A percentile compares a stretch with the other conserved stretches of the same genome.
Conservation (phyloP, 495 filamentous ascomycete genomes). For the Pseudotulostoma volvatum region DNA sequence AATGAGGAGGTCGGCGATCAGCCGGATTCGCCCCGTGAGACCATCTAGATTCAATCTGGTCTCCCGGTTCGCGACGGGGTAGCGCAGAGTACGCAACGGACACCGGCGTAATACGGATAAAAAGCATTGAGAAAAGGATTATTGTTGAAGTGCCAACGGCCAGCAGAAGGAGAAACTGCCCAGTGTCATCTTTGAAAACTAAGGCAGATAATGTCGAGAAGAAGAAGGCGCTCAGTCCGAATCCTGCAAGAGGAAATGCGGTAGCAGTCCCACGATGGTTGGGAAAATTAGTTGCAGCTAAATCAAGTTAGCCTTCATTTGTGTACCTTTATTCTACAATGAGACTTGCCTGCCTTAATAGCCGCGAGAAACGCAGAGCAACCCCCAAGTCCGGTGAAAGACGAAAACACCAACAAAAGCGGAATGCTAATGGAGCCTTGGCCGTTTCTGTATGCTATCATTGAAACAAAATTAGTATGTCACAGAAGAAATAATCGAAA, state of each 20-base stretch:
- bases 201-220: constrained; percentile 65
- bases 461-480: constrained; percentile 1
- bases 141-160: constrained; percentile 64
- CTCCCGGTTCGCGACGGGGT: constrained; percentile 28
- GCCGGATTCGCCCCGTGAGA: constrained; percentile 47
- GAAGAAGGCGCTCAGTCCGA: constrained; percentile 92
- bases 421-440: constrained; percentile 45
- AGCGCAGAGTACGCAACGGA: constrained; percentile 47
- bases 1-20: constrained; percentile 26
- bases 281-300: constrained; percentile 85
- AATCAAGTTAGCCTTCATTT: not conserved
- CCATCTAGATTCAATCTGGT: constrained; percentile 35
- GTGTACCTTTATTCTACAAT: not conserved
- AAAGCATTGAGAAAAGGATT: constrained; percentile 58
- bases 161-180: constrained; percentile 62
- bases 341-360: constrained; percentile 53
- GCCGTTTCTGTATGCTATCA: constrained; percentile 31
- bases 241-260: constrained; percentile 78
- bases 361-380: constrained; percentile 74
- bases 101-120: constrained; percentile 60
- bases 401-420: constrained; percentile 64
- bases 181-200: constrained; percentile 72
- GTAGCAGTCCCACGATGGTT: constrained; percentile 84
- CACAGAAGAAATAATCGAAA: not conserved
- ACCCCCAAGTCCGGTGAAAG: constrained; percentile 71